Evolutionary conservation across 2,329 filamentous ascomycete genomes (phyloP).

Genomic region (Beauveria australis): DNA sequence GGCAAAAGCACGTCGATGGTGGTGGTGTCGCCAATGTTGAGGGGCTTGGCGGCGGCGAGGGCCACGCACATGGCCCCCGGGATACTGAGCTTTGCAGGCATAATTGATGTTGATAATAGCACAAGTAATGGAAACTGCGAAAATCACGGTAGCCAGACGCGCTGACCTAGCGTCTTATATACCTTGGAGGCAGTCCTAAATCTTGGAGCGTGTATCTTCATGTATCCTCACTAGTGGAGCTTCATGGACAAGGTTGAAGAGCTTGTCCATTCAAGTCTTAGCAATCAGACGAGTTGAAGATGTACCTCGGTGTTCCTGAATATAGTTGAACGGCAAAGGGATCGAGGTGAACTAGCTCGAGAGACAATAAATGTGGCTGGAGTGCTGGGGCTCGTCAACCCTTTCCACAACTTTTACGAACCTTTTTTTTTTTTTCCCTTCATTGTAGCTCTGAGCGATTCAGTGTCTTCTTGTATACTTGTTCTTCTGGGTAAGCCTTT

Average conservation of each 20-base stretch:
- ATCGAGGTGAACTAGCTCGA: background rate
- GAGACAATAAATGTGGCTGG: background rate
- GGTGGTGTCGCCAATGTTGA: background rate
- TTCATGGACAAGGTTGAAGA: too few relatives aligned
- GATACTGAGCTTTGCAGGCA: background rate
- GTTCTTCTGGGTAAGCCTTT: background rate
- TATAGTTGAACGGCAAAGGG: too few relatives aligned
- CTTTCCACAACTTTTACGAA: background rate
- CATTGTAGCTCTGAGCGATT: background rate
- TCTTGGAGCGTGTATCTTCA: too few relatives aligned
- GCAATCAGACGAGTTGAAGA: too few relatives aligned
- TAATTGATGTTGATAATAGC: background rate
- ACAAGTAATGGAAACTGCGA: too few relatives aligned
- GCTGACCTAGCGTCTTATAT: background rate
- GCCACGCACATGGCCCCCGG: background rate
- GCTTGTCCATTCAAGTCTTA: too few relatives aligned
- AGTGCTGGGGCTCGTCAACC: background rate
- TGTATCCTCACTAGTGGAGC: too few relatives aligned
- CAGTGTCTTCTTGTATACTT: background rate
- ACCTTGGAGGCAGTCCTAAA: background rate
- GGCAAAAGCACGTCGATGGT: background rate
- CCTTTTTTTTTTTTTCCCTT: background rate
- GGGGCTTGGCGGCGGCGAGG: background rate
- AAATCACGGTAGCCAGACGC: background rate
- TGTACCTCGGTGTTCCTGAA: too few relatives aligned